Base-by-base conservation (phyloP, 371 early-diverging fungal species). In the Blyttiomyces sp. region DNA sequence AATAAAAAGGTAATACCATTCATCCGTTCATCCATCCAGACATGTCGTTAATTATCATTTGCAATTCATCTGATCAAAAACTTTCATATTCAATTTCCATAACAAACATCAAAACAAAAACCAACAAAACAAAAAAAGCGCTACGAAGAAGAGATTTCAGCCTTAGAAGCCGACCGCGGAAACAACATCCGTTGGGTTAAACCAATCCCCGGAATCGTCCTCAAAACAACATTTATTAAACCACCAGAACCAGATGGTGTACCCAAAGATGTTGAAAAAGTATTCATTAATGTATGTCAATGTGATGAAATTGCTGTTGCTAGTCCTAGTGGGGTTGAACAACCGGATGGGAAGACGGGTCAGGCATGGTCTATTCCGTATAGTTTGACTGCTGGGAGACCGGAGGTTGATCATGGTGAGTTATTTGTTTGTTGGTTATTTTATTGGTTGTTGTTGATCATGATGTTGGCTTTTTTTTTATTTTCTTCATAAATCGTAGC, bases 111-210 rank as follows among this genome's bases (percentile, higher is more conserved):
- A 17, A 7, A 19, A 28, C n/a, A 4, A 19, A 11, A 49, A 4
- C 50, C 19, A n/a, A 17, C 4, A 9, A 17, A 27, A 11, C 11
- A 26, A 4, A 17, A 46, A 43, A 56, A 77, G 80, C 62, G 65
- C 1, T 80, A 83, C 55, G 83, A 83, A 62, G 48, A 49, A 2
- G 81, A 83, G 59, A 64, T 83, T n/a, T 43, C 59, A 2, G 45
- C 57, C 26, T 65, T 81, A 5, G 83, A 83, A 61, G 56, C 57
- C 1, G 83, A 81, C 44, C 65, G 73, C 23, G 83, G 83, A 7
- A 70, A 74, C 66, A 54, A 64, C 39, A 67, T 81, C 16, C 64
- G 72, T 0, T 83, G 72, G 61, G 57, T 83, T 9, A 80, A 79
- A 27, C 83, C 83, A 4, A 55, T 39, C 21, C 68, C 73, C 0